Conservation (phyloP, 2,329 filamentous ascomycete species). For the Ceratocystis ficicola region DNA sequence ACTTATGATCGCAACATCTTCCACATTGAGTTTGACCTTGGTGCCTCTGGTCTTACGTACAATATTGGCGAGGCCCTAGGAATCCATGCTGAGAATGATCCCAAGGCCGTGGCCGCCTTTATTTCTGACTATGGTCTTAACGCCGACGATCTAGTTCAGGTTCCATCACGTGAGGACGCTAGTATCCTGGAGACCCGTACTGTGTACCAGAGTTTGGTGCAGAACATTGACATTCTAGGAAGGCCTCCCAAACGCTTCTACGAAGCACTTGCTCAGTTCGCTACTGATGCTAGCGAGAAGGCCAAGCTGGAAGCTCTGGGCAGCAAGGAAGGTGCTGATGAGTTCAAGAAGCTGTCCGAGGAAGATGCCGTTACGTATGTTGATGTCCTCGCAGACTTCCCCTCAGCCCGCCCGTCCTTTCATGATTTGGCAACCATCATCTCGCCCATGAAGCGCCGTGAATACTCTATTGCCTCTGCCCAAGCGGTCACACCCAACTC, state of each 20-base stretch:
- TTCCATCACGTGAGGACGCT: constrained; percentile 70
- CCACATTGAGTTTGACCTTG: constrained; percentile 98
- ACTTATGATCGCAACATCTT: constrained; percentile 98
- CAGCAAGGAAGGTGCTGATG: constrained; percentile 65
- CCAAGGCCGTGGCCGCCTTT: constrained; percentile 65
- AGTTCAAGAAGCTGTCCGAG: constrained; percentile 86
- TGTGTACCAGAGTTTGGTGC: constrained; percentile 77
- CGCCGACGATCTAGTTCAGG: constrained; percentile 74
- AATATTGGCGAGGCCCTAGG: constrained; percentile 95
- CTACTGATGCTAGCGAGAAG: constrained; percentile 70
- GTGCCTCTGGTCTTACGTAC: constrained; percentile 81
- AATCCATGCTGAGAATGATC: constrained; percentile 90
- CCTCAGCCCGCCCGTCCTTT: constrained; percentile 77
- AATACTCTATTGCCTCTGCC: constrained; percentile 98
- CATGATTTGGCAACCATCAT: constrained; percentile 81
- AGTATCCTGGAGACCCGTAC: constrained; percentile 72
- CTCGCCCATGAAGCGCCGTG: constrained; percentile 81
- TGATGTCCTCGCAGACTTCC: constrained; percentile 80
- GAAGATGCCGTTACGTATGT: constrained; percentile 86
- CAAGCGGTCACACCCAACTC: constrained; percentile 83
- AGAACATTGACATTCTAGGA: constrained; percentile 94
- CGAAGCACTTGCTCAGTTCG: constrained; percentile 77
- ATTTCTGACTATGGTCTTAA: constrained; percentile 83
- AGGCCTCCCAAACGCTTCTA: constrained; percentile 97
- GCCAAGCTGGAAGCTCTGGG: constrained; percentile 65